Base-by-base conservation (phyloP, 441 rosid genomes). In the Populus hybrid region DNA sequence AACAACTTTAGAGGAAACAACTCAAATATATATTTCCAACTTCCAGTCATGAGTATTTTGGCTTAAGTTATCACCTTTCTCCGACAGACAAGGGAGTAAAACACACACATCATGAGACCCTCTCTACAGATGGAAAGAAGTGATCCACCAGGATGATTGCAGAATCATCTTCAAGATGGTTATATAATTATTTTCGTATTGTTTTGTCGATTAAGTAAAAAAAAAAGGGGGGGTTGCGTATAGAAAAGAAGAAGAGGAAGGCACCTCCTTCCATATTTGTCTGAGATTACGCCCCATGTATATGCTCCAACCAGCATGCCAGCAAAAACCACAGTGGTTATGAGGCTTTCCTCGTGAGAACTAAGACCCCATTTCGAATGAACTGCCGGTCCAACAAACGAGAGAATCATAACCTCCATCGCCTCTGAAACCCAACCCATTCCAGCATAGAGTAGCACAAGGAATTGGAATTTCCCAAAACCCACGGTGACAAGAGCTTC, bases 391-490 rank as follows among this genome's bases (percentile, higher is more conserved):
- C 99, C 99, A 3, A 95, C 78, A 71, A 91, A 94, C 45, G 97
- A 95, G 36, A 95, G 97, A 31, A 95, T 92, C 98, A 95, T 95
- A 92, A 95, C 87, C 79, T 95, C 98, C 99, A 95, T 95, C 20
- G 99, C 99, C 76, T 95, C 99, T 3, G 93, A 93, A 82, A 90
- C 40, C 98, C 92, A 92, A 71, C 90, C 99, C 92, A 94, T 89
- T 73, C 98, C 98, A 74, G 97, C 94, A 76, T 95, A 95, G 65
- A 89, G 91, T 73, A 94, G 92, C 69, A 95, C 91, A 23, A 85
- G 83, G 6, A 71, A 64, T 69, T 95, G 99, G 79, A 90, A 95
- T 75, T 91, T 94, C 36, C 98, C 99, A 83, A 95, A 94, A 42
- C 98, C 97, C 87, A 90, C 73, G 18, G 84, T 79, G 80, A 86